Base-by-base conservation (phyloP, 495 filamentous ascomycete species). In the Podospora bellae-mahoneyi region DNA sequence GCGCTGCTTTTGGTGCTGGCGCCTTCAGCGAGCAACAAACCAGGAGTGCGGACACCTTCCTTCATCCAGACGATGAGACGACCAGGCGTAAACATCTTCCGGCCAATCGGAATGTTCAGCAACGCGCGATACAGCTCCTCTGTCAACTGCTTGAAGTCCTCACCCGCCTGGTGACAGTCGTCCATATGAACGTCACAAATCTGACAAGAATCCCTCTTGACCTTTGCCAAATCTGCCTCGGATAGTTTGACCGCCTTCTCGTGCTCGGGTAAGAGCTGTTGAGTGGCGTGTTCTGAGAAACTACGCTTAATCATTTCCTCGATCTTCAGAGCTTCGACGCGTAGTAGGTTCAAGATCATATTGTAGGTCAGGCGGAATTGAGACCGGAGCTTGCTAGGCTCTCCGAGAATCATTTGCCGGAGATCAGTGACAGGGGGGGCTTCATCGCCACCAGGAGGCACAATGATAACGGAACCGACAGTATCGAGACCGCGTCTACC, bases 271-370 rank as follows among this genome's bases (percentile, higher is more conserved):
- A 98, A 82, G 39, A 98, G 81, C 68, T 96, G 94, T 73, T 98
- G 96, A 0, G 96, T 97, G n/a, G 93, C 93, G 80, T 99, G 95
- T 78, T 99, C 95, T 66, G 93, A 96, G 84, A 99, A 99, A 77
- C 92, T 97, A 70, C 95, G 88, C 84, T 99, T 99, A 81, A 99
- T 99, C 95, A 99, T 99, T 79, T 99, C 95, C 78, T 99, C 95
- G 71, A 99, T 98, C 80, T 97, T 98, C 65, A 99, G 80, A 6
- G 95, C 96, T 79, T 99, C 95, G 19, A 99, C 95, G 20, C 95
- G 90, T 23, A 99, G 83, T 7, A 99, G 85, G 72, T 98, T 99
- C 58, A 99, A 83, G 55, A 99, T 99, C 95, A 99, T 99, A 78
- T 97, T 98, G 82, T 99, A 99, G 1, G 95, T 99, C 55, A 99